These are phyloP conservation scores for Dittrichia graveolens DNA, from an alignment of 129 eudicot species.

Conservation along the genomic window DNA sequence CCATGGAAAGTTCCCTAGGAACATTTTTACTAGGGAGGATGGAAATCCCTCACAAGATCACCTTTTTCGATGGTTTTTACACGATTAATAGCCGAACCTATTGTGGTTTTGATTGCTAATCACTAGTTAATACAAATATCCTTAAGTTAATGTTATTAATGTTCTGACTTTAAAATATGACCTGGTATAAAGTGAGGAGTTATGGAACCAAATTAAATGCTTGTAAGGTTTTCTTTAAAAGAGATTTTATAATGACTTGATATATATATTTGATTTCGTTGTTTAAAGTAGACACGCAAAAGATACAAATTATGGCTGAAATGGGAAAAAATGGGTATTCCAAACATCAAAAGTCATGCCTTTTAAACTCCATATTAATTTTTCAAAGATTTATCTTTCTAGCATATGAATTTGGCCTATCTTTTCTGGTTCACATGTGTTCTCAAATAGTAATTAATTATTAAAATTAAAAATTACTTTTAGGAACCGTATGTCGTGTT, in stretches of 20 bases:
- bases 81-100: not conserved
- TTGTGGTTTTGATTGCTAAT: not conserved
- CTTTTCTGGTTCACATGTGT: no score
- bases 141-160: not conserved
- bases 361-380: no score
- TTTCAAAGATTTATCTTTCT: no score
- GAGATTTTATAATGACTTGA: constrained; percentile 9
- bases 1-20: no score
- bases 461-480: no score
- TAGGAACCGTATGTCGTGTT: no score
- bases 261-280: constrained; percentile 8
- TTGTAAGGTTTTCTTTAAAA: not conserved
- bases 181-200: constrained; percentile 12
- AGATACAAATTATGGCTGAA: not conserved
- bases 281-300: not conserved
- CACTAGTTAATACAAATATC: constrained; percentile 22
- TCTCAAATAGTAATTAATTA: no score
- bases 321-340: not conserved
- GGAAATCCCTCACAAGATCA: no score
- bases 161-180: not conserved
- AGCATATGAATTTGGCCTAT: no score
- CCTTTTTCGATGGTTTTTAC: not conserved
- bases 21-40: no score
- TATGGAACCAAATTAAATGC: constrained; percentile 8
- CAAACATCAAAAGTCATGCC: not conserved